phyloP scores from a whole-genome alignment of 2,329 filamentous ascomycete species.

The Trichoderma sp. region DNA sequence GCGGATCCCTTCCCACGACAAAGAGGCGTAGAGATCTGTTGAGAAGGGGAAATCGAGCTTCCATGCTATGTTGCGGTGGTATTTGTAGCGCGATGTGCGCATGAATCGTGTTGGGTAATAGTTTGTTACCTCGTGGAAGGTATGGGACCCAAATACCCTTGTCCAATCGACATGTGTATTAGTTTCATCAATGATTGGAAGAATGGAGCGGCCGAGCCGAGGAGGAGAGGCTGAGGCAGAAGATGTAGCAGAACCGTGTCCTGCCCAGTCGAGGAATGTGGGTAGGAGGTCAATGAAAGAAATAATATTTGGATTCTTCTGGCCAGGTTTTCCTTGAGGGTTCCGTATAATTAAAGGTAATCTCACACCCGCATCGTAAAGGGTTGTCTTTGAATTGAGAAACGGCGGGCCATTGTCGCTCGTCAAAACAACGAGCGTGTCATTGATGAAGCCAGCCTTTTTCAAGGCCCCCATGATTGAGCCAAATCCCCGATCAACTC shows the following conservation, averaged over 20 bases:
- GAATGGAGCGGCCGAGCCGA: neutral
- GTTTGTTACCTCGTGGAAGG: conserved; percentile 8
- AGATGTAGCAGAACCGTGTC: neutral
- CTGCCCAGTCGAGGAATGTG: conserved; percentile 3
- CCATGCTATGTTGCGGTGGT: conserved; percentile 14
- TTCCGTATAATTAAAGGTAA: neutral
- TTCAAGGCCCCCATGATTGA: neutral
- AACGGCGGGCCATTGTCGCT: conserved; percentile 11
- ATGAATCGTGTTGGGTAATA: conserved; percentile 12
- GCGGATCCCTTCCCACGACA: conserved; percentile 6
- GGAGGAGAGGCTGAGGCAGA: neutral
- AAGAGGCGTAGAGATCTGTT: neutral
- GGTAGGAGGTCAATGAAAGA: conserved; percentile 6
- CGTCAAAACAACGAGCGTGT: conserved; percentile 2
- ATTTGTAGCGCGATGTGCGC: conserved; percentile 4
- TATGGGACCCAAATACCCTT: neutral
- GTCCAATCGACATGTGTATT: neutral
- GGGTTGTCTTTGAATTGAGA: conserved; percentile 12
- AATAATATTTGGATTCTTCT: conserved; percentile 6
- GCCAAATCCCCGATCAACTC: conserved; percentile 1
- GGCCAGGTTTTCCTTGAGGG: neutral
- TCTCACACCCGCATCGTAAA: conserved; percentile 7
- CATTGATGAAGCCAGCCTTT: neutral
- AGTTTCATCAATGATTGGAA: conserved; percentile 2
- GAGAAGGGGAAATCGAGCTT: conserved; percentile 13